Evolutionary conservation across 768 basidiomycete species (phyloP).

Genomic region (Rhodotorula sphaerocarpa): DNA sequence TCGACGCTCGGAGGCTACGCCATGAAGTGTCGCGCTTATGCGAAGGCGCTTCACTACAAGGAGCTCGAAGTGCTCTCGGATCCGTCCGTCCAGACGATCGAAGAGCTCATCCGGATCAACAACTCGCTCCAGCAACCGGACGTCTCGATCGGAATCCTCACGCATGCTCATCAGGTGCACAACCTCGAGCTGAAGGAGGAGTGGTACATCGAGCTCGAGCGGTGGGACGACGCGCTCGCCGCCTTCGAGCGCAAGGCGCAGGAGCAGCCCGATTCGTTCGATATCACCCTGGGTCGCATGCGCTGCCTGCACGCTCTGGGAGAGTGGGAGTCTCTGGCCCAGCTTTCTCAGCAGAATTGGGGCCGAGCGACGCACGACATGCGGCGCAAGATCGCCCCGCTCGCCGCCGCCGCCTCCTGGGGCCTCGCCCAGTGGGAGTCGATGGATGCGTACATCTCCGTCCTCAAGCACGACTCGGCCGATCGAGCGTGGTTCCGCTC

Average conservation of each 20-base stretch:
- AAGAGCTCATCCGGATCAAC: constrained; percentile 90
- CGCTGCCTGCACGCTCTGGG: constrained; percentile 93
- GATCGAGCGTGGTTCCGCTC: constrained; percentile 94
- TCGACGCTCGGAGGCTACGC: constrained; percentile 89
- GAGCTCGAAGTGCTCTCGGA: constrained; percentile 89
- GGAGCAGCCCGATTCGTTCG: constrained; percentile 65
- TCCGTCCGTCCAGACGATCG: constrained; percentile 79
- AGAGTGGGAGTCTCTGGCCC: constrained; percentile 87
- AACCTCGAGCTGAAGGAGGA: constrained; percentile 88
- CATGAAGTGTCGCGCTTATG: constrained; percentile 84
- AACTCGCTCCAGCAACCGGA: constrained; percentile 94
- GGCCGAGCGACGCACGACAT: constrained; percentile 62
- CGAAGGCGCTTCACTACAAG: constrained; percentile 97
- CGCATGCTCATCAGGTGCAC: constrained; percentile 79
- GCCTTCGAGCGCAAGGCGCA: constrained; percentile 73
- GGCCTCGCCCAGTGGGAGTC: constrained; percentile 90
- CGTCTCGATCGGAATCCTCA: constrained; percentile 92
- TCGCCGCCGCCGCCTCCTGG: constrained; percentile 97
- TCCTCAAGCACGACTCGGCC: constrained; percentile 85
- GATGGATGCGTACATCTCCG: constrained; percentile 93
- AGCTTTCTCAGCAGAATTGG: constrained; percentile 83
- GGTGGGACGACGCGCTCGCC: constrained; percentile 86
- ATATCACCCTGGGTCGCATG: constrained; percentile 79
- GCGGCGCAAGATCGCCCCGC: constrained; percentile 81
- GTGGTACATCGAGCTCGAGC: constrained; percentile 93